Conservation (phyloP, 179 eudicot species). For the Amaranthus tricolor region DNA sequence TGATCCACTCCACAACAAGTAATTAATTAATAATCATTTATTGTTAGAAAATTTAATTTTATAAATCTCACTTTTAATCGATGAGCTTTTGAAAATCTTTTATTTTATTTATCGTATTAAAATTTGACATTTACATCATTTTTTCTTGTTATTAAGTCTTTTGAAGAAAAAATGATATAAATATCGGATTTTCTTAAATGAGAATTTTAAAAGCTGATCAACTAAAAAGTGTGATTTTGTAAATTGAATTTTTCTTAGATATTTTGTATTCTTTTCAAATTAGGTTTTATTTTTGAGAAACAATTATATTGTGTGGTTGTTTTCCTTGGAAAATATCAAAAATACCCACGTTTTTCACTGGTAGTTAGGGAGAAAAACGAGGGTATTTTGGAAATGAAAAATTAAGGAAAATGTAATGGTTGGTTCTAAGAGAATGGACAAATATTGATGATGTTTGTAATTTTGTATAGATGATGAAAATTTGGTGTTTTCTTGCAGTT, state of each 20-base stretch:
- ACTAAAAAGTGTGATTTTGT: too few relatives aligned
- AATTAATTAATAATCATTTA: neutral
- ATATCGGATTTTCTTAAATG: too few relatives aligned
- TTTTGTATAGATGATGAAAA: neutral
- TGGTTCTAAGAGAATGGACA: conserved; percentile 24
- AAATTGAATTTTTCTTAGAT: too few relatives aligned
- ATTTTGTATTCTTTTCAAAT: too few relatives aligned
- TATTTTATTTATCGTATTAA: too few relatives aligned
- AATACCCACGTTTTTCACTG: conserved; percentile 75
- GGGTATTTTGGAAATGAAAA: conserved; percentile 67
- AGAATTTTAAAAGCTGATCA: too few relatives aligned
- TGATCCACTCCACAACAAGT: conserved; percentile 76
- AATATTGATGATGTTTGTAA: conserved; percentile 23
- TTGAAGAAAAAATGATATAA: too few relatives aligned
- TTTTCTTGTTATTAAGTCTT: neutral
- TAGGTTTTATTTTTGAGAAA: conserved; percentile 1
- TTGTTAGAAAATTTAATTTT: neutral
- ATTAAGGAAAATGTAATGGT: conserved; percentile 2
- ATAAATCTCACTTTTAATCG: too few relatives aligned
- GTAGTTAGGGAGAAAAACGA: conserved; percentile 56
- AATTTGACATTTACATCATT: neutral
- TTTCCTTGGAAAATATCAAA: conserved; percentile 24
- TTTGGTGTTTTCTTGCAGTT: conserved; percentile 15
- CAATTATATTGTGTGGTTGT: neutral
- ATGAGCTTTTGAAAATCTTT: too few relatives aligned